Evolutionary conservation across 768 basidiomycete species (phyloP), one percentile per base, ranked within the genome.

Genomic region (Pilatotrama ljubarskyi): DNA sequence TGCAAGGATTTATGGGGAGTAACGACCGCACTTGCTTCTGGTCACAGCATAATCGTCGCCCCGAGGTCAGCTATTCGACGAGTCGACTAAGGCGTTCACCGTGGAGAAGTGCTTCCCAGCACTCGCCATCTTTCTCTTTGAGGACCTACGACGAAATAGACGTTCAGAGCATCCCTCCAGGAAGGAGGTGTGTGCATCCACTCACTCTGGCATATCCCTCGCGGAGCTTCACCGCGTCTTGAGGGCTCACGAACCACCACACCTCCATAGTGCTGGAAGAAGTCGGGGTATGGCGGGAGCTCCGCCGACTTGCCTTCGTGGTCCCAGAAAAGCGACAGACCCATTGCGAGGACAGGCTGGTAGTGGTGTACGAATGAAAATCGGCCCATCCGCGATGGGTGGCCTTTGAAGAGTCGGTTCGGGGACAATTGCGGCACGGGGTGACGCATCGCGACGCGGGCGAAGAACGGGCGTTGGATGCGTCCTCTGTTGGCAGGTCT

Each of bases 201-300:
- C 49, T 18, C 11, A 63, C 62, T 42, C 52, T 22, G 2, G 54
- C 52, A 46, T 51, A 63, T n/a, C 35, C 13, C 11, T 48, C 57
- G n/a, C 47, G 52, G 35, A 63, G 35, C 36, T 32, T n/a, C 25
- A 37, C 35, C 1, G 52, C 44, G 18, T 63, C 62, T 37, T 51
- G 13, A n/a, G 46, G 57, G 15, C 54, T 24, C 22, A 20, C 35
- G 7, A 47, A 13, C 58, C 46, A 64, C 49, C 52, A 57, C 3
- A 18, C 53, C 3, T 46, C 44, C 14, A 13, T 13, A 50, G 20
- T 50, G 48, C 35, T 36, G 7, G 18, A 50, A 11, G 2, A 32
- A 50, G 17, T 50, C 48, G 18, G 48, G 29, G 35, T 14, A 50
- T 0, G 18, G 18, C 17, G 17, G 17, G 9, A 36, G 8, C 32